A percentile compares a stretch with the other conserved stretches of the same genome.
These are phyloP conservation scores for Jackrogersella minutella DNA, from an alignment of 495 filamentous ascomycete genomes.

Conservation along the genomic window DNA sequence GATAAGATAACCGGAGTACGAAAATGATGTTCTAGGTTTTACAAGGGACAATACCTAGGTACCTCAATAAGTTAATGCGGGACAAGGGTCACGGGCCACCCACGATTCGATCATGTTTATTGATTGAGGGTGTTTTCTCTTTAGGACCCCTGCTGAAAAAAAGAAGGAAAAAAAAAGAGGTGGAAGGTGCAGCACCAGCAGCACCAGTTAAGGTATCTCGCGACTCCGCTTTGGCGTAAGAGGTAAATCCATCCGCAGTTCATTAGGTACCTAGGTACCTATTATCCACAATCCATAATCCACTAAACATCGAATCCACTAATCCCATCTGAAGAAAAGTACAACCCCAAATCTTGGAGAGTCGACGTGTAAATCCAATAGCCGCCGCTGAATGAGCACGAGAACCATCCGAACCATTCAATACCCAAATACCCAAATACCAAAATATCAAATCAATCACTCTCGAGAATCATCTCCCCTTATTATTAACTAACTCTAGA, in stretches of 20 bases:
- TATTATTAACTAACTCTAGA: not conserved
- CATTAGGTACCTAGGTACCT: not conserved
- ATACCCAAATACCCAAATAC: too few species aligned
- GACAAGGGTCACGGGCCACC: slow-evolving; percentile 21
- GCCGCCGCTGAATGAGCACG: slow-evolving; percentile 34
- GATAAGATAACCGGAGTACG: slow-evolving; percentile 28
- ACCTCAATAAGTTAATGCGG: slow-evolving; percentile 10
- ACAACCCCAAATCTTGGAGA: slow-evolving; percentile 35
- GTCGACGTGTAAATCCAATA: slow-evolving; percentile 43
- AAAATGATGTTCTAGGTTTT: too few species aligned
- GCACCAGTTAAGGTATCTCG: slow-evolving; percentile 2
- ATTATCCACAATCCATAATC: not conserved
- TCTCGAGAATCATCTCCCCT: slow-evolving; percentile 1
- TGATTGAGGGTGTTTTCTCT: slow-evolving; percentile 14
- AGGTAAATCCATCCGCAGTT: too few species aligned
- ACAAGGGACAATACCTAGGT: too few species aligned
- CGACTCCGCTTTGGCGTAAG: slow-evolving; percentile 37
- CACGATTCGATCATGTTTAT: slow-evolving; percentile 23
- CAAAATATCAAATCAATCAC: not conserved
- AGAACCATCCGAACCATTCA: slow-evolving; percentile 24
- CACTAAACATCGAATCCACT: slow-evolving; percentile 1
- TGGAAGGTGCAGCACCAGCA: not conserved
- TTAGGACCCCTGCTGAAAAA: too few species aligned
- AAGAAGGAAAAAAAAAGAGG: too few species aligned
- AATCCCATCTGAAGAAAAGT: slow-evolving; percentile 34